phyloP scores from a whole-genome alignment of 768 basidiomycete genomes.

The Clavaria fumosa region DNA sequence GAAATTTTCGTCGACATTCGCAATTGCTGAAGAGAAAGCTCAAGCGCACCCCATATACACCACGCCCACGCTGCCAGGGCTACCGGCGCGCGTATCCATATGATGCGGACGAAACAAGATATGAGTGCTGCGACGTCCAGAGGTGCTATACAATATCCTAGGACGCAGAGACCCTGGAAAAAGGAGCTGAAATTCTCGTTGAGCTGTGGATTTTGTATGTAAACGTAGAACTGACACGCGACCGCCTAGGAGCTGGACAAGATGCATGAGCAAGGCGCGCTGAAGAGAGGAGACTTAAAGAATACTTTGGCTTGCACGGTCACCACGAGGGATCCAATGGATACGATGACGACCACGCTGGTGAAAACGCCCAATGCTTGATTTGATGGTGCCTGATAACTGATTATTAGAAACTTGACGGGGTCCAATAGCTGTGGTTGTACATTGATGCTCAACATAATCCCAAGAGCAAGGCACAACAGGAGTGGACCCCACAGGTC shows the following conservation, averaged over 20 bases:
- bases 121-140: slow-evolving; percentile 82
- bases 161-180: slow-evolving; percentile 89
- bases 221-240: slow-evolving; percentile 46
- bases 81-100: slow-evolving; percentile 79
- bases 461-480: slow-evolving; percentile 62
- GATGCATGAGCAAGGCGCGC: slow-evolving; percentile 2
- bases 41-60: slow-evolving; percentile 87
- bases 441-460: slow-evolving; percentile 81
- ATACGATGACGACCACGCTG: slow-evolving; percentile 85
- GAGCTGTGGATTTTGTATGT: not conserved
- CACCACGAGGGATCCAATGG: slow-evolving; percentile 77
- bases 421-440: slow-evolving; percentile 12
- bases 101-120: slow-evolving; percentile 67
- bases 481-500: slow-evolving; percentile 95
- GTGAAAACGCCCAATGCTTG: slow-evolving; percentile 88
- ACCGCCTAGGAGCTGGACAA: slow-evolving; percentile 53
- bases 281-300: slow-evolving; percentile 3
- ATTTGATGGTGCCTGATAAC: slow-evolving; percentile 52
- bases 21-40: not conserved
- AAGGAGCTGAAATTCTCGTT: slow-evolving; percentile 47
- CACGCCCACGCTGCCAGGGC: slow-evolving; percentile 83
- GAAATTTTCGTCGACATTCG: not conserved
- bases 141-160: slow-evolving; percentile 93
- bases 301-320: slow-evolving; percentile 90
- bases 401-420: not conserved